These are phyloP conservation scores for Penicillium goetzii DNA, from an alignment of 495 filamentous ascomycete genomes.

Conservation along the genomic window DNA sequence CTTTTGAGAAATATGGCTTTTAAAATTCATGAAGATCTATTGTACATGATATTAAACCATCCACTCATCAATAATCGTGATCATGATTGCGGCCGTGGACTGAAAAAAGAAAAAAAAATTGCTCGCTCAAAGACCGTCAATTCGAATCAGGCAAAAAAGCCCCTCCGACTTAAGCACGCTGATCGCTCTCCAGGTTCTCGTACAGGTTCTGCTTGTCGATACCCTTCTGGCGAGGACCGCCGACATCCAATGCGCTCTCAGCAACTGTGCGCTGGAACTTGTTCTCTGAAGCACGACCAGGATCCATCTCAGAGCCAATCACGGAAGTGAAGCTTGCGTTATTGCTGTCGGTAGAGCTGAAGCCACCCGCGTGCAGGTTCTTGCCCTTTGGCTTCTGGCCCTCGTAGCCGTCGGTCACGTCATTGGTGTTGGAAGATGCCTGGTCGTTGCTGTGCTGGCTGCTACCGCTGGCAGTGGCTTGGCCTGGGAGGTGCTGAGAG, in stretches of 20 bases:
- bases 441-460: conserved; percentile 36
- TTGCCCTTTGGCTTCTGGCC: conserved; percentile 57
- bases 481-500: conserved; percentile 8
- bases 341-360: conserved; percentile 47
- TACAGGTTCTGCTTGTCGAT: conserved; percentile 45
- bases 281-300: conserved; percentile 57
- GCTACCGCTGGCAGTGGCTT: conserved; percentile 35
- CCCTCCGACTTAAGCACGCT: conserved; percentile 39
- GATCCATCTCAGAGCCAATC: conserved; percentile 64
- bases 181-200: conserved; percentile 49
- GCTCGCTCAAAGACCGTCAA: conserved; percentile 19
- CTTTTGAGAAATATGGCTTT: not conserved
- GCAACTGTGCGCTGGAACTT: conserved; percentile 49
- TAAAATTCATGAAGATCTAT: conserved; percentile 17
- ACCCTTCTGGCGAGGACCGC: conserved; percentile 46
- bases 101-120: conserved; percentile 21
- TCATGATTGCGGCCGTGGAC: conserved; percentile 15
- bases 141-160: not conserved
- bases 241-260: conserved; percentile 44
- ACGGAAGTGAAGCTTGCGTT: conserved; percentile 65
- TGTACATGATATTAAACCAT: conserved; percentile 25
- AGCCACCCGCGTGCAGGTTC: conserved; percentile 59
- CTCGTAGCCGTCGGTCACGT: conserved; percentile 38
- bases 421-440: conserved; percentile 51
- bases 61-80: conserved; percentile 7